Conservation (phyloP, 2,329 filamentous ascomycete genomes). For the Berkeleyomyces rouxiae region DNA sequence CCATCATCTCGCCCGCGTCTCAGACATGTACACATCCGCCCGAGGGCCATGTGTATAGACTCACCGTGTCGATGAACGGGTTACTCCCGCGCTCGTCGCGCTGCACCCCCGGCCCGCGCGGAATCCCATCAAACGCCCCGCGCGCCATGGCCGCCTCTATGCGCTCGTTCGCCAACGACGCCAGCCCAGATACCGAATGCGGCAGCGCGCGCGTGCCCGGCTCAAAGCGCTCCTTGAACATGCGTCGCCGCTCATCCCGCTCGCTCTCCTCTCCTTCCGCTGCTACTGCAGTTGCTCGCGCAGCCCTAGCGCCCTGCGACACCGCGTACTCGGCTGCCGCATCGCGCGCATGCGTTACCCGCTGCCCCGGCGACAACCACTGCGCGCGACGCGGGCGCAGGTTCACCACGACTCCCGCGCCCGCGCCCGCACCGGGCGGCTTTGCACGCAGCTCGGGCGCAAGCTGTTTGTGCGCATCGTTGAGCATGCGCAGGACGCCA, state of each 20-base stretch:
- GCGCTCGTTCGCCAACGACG: constrained; percentile 66
- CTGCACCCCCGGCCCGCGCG: constrained; percentile 62
- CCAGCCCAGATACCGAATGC: constrained; percentile 59
- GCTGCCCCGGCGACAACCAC: constrained; percentile 27
- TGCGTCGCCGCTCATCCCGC: constrained; percentile 49
- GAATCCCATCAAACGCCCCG: constrained; percentile 75
- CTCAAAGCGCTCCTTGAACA: constrained; percentile 67
- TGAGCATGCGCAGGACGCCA: constrained; percentile 66
- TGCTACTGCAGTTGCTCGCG: constrained; percentile 18
- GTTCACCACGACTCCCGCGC: constrained; percentile 26
- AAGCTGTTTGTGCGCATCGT: constrained; percentile 59
- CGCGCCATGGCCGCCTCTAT: constrained; percentile 89
- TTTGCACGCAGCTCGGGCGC: constrained; percentile 30
- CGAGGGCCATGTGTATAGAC: background rate
- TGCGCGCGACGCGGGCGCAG: constrained; percentile 30
- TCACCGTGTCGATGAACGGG: constrained; percentile 68
- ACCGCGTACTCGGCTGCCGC: constrained; percentile 35
- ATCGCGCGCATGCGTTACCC: constrained; percentile 39
- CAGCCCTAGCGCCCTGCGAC: constrained; percentile 20
- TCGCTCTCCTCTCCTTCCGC: constrained; percentile 51
- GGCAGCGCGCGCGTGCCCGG: constrained; percentile 58
- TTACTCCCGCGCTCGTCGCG: constrained; percentile 68
- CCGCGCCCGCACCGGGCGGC: constrained; percentile 14
- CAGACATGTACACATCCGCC: too few species aligned
- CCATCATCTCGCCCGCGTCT: too few species aligned